Evolutionary conservation across 768 basidiomycete species (phyloP).

Genomic region (Amanita inopinata): DNA sequence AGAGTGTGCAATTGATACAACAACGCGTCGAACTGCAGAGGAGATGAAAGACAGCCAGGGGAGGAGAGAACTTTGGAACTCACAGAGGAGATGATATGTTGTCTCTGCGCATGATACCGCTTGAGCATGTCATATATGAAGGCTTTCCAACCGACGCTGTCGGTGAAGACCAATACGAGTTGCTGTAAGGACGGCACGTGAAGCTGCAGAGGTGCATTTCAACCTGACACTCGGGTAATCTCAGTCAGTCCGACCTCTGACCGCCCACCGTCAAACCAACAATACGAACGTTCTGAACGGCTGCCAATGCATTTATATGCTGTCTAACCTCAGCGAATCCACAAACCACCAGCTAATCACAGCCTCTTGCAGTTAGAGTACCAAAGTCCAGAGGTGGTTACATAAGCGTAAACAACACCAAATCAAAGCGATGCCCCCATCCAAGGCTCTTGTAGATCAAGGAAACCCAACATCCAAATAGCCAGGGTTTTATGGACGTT

Average conservation of each 20-base stretch:
- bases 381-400: no score
- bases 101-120: constrained; percentile 56
- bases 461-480: neutral
- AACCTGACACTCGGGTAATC: neutral
- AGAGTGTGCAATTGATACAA: constrained; percentile 66
- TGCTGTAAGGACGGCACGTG: no score
- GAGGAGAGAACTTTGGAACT: constrained; percentile 17
- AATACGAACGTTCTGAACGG: no score
- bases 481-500: constrained; percentile 10
- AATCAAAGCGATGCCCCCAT: no score
- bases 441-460: neutral
- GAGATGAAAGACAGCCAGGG: constrained; percentile 8
- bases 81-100: constrained; percentile 62
- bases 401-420: neutral
- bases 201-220: no score
- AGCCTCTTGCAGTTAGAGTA: no score
- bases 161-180: no score
- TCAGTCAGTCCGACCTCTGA: no score
- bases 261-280: no score
- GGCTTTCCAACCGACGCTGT: neutral
- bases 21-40: constrained; percentile 52
- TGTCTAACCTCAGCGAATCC: no score
- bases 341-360: no score
- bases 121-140: constrained; percentile 43
- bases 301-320: no score